Conservation (phyloP, 1,284 basidiomycete species). For the Malassezia restricta region DNA sequence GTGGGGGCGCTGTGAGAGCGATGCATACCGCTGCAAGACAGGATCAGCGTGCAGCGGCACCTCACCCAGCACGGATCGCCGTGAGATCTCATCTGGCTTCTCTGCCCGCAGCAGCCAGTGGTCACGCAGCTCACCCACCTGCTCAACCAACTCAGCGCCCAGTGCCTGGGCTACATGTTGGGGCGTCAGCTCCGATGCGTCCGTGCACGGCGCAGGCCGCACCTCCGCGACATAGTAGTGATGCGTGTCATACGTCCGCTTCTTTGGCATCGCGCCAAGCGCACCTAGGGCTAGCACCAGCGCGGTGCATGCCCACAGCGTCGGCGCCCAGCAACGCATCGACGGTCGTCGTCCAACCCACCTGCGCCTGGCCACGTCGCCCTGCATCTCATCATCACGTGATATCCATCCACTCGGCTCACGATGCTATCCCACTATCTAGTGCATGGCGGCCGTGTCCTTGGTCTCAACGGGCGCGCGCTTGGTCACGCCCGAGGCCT, state of each 20-base stretch:
- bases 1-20: constrained; percentile 15
- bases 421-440: no score
- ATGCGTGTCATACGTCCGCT: constrained; percentile 59
- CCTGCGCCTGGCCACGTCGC: not conserved
- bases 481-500: constrained; percentile 10
- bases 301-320: not conserved
- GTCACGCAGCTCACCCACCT: constrained; percentile 67
- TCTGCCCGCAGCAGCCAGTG: constrained; percentile 70
- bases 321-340: no score
- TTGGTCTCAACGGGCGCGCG: not conserved
- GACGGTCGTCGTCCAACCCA: not conserved
- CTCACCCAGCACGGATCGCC: constrained; percentile 15
- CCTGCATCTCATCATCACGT: not conserved
- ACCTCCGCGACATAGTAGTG: constrained; percentile 77
- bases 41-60: constrained; percentile 42
- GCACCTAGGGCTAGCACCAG: not conserved
- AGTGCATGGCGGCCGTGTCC: no score
- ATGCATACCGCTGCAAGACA: constrained; percentile 50
- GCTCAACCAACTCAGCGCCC: constrained; percentile 74
- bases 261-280: constrained; percentile 6
- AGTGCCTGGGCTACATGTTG: constrained; percentile 53
- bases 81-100: constrained; percentile 10
- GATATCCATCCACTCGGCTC: not conserved
- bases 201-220: constrained; percentile 42
- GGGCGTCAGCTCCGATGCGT: constrained; percentile 29